Evolutionary conservation across 805 yeast species (phyloP), one percentile per base, ranked within the genome.

Genomic region (Hanseniaspora lachancei): DNA sequence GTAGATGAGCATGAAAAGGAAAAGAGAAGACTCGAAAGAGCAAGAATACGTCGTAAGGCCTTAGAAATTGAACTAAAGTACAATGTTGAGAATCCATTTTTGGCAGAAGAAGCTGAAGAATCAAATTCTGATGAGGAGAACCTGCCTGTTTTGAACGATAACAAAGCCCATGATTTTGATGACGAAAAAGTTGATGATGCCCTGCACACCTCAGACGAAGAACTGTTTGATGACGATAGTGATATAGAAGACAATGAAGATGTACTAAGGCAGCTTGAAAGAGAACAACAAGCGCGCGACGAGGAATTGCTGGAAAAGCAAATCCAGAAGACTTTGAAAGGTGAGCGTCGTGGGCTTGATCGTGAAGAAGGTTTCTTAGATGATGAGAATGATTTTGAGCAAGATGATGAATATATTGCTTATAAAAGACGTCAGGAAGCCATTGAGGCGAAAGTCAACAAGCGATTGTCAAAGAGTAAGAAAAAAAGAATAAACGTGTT

Each of bases 31-130:
- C 18, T 38, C 9, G 32, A 50, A 50, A 43, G 46, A 35, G 71
- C 81, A 60, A 77, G 70, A 16, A 65, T 72, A 51, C 70, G 70
- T 20, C 71, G 77, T 34, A 70, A 79, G 47, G 70, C 69, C 59
- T 66, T 69, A 56, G 79, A 76, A 58, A 63, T 74, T 64, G 63
- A 60, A 27, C 58, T 53, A 21, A 65, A 63, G 18, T 44, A 70
- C 59, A 62, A 73, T 69, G 53, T 58, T n/a, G 66, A 61, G 47
- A 60, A 58, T 13, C 59, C 58, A 10, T 57, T 43, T 24, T 58
- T 50, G 21, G 55, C 49, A 3, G 49, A 52, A 38, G 55, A 52
- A 27, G 55, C 55, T 52, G 55, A 52, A 29, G 55, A 52, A 23
- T 52, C 55, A 15, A 46, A 52, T 5, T 21, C 40, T 2, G 55